Evolutionary conservation across 2,329 filamentous ascomycete species (phyloP), one percentile per base, ranked within the genome.

Genomic region (Exophiala sp.): DNA sequence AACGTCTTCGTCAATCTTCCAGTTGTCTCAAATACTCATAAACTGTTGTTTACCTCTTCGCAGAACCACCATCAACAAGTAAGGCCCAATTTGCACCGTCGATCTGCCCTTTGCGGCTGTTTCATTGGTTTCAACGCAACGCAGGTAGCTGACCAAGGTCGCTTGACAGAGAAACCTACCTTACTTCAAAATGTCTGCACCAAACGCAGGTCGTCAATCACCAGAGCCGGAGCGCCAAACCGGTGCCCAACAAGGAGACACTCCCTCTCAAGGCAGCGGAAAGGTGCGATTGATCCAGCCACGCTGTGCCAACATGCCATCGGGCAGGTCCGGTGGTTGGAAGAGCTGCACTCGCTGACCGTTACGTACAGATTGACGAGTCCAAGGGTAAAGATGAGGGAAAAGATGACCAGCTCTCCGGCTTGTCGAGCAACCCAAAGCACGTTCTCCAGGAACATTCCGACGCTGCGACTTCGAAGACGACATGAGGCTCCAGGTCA

Each of bases 171-270:
- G 24, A 29, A 29, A 29, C 24, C 24, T 41, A 35, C 42, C 51
- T 45, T 41, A 16, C 45, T 39, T 29, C 47, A 84, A 61, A 66
- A 89, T 90, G 87, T 85, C 87, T 64, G 78, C 80, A 52, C 79
- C 75, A 61, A 73, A 77, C 66, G 72, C 81, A 72, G 87, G 88
- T 69, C 85, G 85, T 67, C 81, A 95, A 73, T 95, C 90, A 32
- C 91, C 90, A 58, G 75, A 84, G 48, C 88, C 88, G 24, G 84
- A 88, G 74, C 68, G 70, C 62, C 88, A 89, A 72, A 74, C 78
- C 35, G 85, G 81, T 55, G 72, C 76, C 51, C 89, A 94, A 74
- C 72, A 82, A 54, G 74, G 81, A 60, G 81, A 81, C 6, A 67
- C 79, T 10, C 77, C 83, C 2, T 81, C 71, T n/a, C 59, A 70